Conservation (phyloP, 108 stramenopile genomes). For the Halocafeteria seosinensis region DNA sequence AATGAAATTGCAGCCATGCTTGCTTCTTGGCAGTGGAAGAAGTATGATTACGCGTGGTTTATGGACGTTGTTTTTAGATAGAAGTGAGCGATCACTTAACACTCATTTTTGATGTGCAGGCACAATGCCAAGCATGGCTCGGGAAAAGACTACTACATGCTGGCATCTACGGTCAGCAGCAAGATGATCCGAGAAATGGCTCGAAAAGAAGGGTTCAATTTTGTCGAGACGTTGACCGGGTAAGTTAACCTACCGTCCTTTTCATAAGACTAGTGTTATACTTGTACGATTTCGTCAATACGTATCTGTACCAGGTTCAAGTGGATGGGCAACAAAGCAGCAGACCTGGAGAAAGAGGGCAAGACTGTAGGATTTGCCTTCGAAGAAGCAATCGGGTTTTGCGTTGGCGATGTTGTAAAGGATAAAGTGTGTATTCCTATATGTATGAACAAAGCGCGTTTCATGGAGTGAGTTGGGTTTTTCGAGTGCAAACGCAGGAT, state of each 20-base stretch:
- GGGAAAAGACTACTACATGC: constrained; percentile 55
- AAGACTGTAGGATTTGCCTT: constrained; percentile 63
- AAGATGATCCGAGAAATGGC: constrained; percentile 68
- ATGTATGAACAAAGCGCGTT: no score
- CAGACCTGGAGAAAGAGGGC: constrained; percentile 45
- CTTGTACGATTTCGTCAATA: constrained; percentile 27
- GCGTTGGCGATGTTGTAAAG: constrained; percentile 58
- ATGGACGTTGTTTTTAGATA: constrained; percentile 9
- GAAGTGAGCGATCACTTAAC: constrained; percentile 48
- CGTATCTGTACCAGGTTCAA: no score
- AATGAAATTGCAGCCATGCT: constrained; percentile 83
- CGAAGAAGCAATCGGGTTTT: constrained; percentile 91
- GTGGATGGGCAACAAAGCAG: constrained; percentile 25
- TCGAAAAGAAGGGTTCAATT: constrained; percentile 59
- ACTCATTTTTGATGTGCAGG: constrained; percentile 33
- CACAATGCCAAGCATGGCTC: constrained; percentile 1
- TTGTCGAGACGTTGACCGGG: constrained; percentile 87
- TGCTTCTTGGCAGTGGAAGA: constrained; percentile 62
- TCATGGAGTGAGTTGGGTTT: no score
- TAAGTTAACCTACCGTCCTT: no score
- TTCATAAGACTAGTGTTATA: constrained; percentile 92
- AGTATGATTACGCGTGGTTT: not conserved
- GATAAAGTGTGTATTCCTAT: constrained; percentile 48
- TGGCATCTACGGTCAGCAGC: constrained; percentile 76
- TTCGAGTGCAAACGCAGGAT: no score